A percentile compares a stretch with the other conserved stretches of the same genome.
These are phyloP conservation scores for Penicillium ochrochloron DNA, from an alignment of 495 filamentous ascomycete genomes.

Conservation along the genomic window DNA sequence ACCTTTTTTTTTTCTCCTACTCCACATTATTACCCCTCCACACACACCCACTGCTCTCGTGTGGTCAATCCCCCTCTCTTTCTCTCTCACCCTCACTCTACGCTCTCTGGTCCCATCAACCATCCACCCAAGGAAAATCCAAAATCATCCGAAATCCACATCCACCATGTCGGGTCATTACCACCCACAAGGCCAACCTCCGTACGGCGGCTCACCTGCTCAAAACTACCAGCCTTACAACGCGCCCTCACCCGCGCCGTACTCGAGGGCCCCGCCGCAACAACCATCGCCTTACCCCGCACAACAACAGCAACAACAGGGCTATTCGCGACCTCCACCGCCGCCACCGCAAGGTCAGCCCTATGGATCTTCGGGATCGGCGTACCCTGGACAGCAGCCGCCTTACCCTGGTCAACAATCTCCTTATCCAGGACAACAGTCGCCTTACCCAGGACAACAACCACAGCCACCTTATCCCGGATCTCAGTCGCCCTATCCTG, in stretches of 20 bases:
- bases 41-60: background rate
- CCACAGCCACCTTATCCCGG: slow-evolving; percentile 24
- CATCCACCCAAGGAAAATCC: background rate
- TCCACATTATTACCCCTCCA: slow-evolving; percentile 4
- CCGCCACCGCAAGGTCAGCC: slow-evolving; percentile 40
- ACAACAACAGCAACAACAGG: slow-evolving; percentile 34
- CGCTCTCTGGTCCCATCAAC: background rate
- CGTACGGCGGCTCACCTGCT: slow-evolving; percentile 44
- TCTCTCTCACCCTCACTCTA: slow-evolving; percentile 17
- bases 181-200: slow-evolving; percentile 43
- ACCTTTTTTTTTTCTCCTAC: slow-evolving; percentile 1
- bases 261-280: slow-evolving; percentile 36
- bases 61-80: background rate
- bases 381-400: slow-evolving; percentile 37
- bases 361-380: slow-evolving; percentile 40
- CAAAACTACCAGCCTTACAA: slow-evolving; percentile 45
- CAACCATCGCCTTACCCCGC: slow-evolving; percentile 35
- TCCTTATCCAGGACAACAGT: slow-evolving; percentile 29
- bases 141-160: slow-evolving; percentile 1
- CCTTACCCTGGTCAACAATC: slow-evolving; percentile 22
- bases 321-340: slow-evolving; percentile 36
- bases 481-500: slow-evolving; percentile 22
- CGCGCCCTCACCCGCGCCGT: slow-evolving; percentile 37
- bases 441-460: slow-evolving; percentile 6
- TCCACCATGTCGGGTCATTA: slow-evolving; percentile 48